Base-by-base conservation (phyloP, 2,329 filamentous ascomycete species). In the Colletotrichum australisinense region DNA sequence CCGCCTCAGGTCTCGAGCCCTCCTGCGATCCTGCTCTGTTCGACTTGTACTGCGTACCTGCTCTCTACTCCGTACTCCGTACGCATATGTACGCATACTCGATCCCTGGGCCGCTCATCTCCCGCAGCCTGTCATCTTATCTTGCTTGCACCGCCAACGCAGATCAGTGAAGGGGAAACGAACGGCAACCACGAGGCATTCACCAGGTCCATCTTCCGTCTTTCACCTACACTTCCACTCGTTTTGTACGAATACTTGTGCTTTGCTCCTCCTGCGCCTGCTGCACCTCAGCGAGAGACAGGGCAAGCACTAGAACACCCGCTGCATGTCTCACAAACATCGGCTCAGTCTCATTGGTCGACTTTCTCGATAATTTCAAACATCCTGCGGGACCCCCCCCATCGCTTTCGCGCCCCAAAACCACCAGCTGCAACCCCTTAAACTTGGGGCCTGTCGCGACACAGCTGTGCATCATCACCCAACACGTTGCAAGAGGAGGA, bases 261-360 rank as follows among this genome's bases (percentile, higher is more conserved):
- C n/a, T n/a, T 53, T 63, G 63, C 53, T 28, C 12, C 53, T 28
- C 12, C 24, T 63, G n/a, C 69, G 63, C 28, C 69, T 60, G 28
- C 70, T 70, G 70, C 55, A 66, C 70, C 67, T 73, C 70, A 73
- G 70, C 70, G 55, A 73, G 70, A 73, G 67, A 73, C 70, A 73
- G 67, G 32, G 53, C 62, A 70, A 35, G 38, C 42, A 38, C 55
- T 49, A 65, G 32, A 52, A 26, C 42, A 64, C 42, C 67, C 30
- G 67, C 70, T 70, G 67, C 67, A 65, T 70, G 70, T 73, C 67
- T 73, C 59, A 56, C n/a, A 49, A 53, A 24, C 53, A 53, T 42
- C 19, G 32, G 32, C 53, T 14, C 12, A 26, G 30, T 53, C 68
- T 73, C 53, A 73, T 73, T 70, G 70, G 70, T 24, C 59, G 59